Conservation (phyloP, 352 stramenopile species). For the Pythium chondricola region DNA sequence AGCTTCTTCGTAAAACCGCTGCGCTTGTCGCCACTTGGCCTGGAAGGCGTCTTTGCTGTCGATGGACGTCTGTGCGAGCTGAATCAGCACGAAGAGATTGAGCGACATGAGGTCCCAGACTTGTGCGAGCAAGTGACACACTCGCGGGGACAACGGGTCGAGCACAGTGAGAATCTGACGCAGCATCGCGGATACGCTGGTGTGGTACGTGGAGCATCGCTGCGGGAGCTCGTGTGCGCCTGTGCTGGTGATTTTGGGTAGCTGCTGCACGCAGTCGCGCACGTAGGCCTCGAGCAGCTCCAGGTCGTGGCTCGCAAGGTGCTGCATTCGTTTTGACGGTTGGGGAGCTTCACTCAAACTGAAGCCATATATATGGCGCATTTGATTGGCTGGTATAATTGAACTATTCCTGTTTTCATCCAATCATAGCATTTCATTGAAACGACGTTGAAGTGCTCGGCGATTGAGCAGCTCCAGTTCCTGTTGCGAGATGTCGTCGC, state of each 20-base stretch:
- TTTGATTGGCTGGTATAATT: slow-evolving; percentile 13
- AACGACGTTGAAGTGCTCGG: slow-evolving; percentile 1
- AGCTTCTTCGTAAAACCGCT: slow-evolving; percentile 28
- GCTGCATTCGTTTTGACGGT: slow-evolving; percentile 1
- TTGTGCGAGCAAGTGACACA: slow-evolving; percentile 42
- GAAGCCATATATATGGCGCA: slow-evolving; percentile 1
- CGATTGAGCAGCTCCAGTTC: neutral
- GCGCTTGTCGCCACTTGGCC: slow-evolving; percentile 20
- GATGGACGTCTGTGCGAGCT: slow-evolving; percentile 33
- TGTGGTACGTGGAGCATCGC: slow-evolving; percentile 39
- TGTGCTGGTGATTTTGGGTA: slow-evolving; percentile 30
- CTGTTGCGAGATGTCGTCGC: neutral
- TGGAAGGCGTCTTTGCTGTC: slow-evolving; percentile 28
- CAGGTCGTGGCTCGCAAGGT: slow-evolving; percentile 42
- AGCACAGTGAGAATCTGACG: slow-evolving; percentile 36
- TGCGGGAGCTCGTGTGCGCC: slow-evolving; percentile 26
- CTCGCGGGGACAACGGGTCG: slow-evolving; percentile 36
- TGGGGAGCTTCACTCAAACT: neutral
- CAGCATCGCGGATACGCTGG: slow-evolving; percentile 45
- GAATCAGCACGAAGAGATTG: slow-evolving; percentile 59
- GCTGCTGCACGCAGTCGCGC: slow-evolving; percentile 38
- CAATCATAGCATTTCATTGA: neutral
- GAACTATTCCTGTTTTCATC: neutral
- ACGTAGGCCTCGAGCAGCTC: slow-evolving; percentile 57
- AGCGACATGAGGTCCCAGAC: slow-evolving; percentile 60